Conservation (phyloP, 1,284 basidiomycete genomes). For the Tausonia pullulans region DNA sequence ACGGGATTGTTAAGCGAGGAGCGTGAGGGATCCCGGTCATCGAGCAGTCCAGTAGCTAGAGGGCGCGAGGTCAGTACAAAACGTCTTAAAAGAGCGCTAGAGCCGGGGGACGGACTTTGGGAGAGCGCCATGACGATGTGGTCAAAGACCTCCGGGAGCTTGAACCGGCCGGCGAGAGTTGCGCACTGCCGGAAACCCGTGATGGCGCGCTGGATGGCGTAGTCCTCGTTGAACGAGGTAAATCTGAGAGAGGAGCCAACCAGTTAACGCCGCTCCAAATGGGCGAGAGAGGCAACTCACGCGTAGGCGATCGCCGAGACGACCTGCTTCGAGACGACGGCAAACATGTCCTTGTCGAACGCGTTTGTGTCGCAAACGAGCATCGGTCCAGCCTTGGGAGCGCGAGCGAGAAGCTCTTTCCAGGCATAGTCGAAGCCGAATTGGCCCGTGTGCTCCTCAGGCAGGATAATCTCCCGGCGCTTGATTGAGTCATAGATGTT, state of each 20-base stretch:
- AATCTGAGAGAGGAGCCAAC: constrained; percentile 43
- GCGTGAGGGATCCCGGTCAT: constrained; percentile 53
- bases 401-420: constrained; percentile 83
- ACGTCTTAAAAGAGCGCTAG: too few species aligned
- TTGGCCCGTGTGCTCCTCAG: constrained; percentile 93
- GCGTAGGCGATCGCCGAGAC: constrained; percentile 84
- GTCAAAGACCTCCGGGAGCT: constrained; percentile 90
- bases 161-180: constrained; percentile 77
- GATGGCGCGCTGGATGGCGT: constrained; percentile 87
- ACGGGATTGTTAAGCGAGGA: constrained; percentile 73
- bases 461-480: constrained; percentile 91
- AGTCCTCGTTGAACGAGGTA: constrained; percentile 88
- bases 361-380: constrained; percentile 63
- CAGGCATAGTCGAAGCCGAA: constrained; percentile 98
- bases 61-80: too few species aligned
- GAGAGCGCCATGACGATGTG: constrained; percentile 87
- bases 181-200: constrained; percentile 94
- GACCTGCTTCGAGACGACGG: constrained; percentile 76
- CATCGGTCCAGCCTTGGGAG: constrained; percentile 64
- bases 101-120: constrained; percentile 31
- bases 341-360: constrained; percentile 92
- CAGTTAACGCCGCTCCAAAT: background rate
- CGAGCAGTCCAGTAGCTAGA: constrained; percentile 62
- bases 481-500: constrained; percentile 88
- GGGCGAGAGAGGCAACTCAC: background rate